A percentile compares a stretch with the other conserved stretches of the same genome.
Evolutionary conservation across 2,329 filamentous ascomycete genomes (phyloP).

Genomic region (Orbilia javanica): DNA sequence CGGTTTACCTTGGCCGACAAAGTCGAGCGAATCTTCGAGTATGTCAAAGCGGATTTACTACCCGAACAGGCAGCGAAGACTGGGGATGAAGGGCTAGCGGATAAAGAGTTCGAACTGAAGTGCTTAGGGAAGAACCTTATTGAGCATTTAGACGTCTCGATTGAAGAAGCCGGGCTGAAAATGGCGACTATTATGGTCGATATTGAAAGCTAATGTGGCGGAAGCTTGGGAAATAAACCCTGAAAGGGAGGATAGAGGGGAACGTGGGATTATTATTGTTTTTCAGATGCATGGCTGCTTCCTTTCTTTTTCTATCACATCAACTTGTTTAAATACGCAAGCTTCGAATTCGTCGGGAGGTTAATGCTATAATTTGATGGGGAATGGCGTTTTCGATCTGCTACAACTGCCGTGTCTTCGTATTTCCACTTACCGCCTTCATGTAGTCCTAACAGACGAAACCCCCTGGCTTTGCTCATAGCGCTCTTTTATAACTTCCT

Average conservation of each 20-base stretch:
- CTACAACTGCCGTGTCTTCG: not conserved
- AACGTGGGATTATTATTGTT: not conserved
- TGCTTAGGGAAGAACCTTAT: conserved; percentile 89
- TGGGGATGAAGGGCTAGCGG: conserved; percentile 68
- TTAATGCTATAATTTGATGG: conserved; percentile 30
- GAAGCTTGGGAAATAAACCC: not conserved
- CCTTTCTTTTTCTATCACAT: not conserved
- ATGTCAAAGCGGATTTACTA: conserved; percentile 89
- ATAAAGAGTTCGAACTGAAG: conserved; percentile 82
- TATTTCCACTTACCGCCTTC: not conserved
- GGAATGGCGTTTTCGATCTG: conserved; percentile 31
- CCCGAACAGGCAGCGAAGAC: conserved; percentile 75
- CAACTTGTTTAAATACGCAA: conserved; percentile 6
- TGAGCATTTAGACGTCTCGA: conserved; percentile 77
- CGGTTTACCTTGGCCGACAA: conserved; percentile 82
- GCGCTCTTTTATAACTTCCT: too few species aligned
- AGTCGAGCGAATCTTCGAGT: conserved; percentile 90
- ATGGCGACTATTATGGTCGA: conserved; percentile 97
- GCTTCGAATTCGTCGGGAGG: not conserved
- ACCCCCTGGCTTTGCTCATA: too few species aligned
- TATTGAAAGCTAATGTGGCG: conserved; percentile 73
- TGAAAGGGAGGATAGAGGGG: not conserved
- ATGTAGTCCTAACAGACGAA: not conserved
- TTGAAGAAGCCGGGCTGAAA: conserved; percentile 86
- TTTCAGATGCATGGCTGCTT: not conserved